Base-by-base conservation (phyloP, 2,329 filamentous ascomycete species). In the Aureobasidium sp. region DNA sequence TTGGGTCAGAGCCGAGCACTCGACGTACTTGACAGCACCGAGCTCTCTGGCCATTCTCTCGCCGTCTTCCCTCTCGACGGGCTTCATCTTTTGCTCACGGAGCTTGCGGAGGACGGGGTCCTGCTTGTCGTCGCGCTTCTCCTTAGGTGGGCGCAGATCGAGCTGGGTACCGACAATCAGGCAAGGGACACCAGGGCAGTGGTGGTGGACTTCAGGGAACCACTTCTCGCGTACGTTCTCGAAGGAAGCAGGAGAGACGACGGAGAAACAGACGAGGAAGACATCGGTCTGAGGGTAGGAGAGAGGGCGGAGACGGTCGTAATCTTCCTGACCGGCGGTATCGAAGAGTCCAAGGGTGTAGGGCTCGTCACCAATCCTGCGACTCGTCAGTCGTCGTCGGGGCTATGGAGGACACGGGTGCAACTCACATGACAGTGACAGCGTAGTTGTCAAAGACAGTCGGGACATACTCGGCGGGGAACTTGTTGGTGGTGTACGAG, bases 381-480 rank as follows among this genome's bases (percentile, higher is more conserved):
- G 63, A 36, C 20, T 29, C 31, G 37, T 47, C 36, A 48, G 55
- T 45, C 17, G 11, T 2, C 20, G 3, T 20, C n/a, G 9, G 29
- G 3, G 36, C 22, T 15, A 27, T 27, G 20, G 3, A n/a, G 1
- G 12, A 20, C 14, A 36, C 15, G 12, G 31, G 25, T 25, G 29
- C 27, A 17, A 87, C 91, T 87, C 84, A 97, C 94, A 99, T 99
- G 69, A 99, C 94, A 68, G 94, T 99, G 75, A 99, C 94, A 63
- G 94, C 94, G 84, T 99, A 99, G 80, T 99, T 99, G 78, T 99
- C 94, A 78, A 99, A 99, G 67, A 99, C 94, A 34, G 94, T 99
- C 58, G 94, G 94, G 63, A 99, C 94, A 77, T 99, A 99, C 92
- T 99, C 94, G 72, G 92, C 97, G 39, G 94, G 94, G 77, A 99